Evolutionary conservation across 2,329 filamentous ascomycete genomes (phyloP), one percentile per base, ranked within the genome.

Genomic region (Ambrosiella cleistominuta): DNA sequence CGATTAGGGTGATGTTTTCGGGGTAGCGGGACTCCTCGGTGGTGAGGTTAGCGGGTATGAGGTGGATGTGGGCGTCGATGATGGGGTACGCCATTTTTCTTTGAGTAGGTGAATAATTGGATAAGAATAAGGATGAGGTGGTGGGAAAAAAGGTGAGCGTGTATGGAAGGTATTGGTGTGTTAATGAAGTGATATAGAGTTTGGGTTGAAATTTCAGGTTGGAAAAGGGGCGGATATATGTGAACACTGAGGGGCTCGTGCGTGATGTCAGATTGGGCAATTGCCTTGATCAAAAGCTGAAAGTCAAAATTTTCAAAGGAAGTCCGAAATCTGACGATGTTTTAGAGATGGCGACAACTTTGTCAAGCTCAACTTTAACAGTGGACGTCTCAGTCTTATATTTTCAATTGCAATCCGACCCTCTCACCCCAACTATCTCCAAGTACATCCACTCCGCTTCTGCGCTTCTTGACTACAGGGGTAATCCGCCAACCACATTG

Each of bases 21-120:
- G 52, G 52, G 19, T 54, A 54, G 37, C 52, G 52, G 15, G 37
- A 42, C 52, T 74, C 71, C 4, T 79, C 71, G 2, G 69, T 76
- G 71, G 80, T 79, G 89, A 88, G 95, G 60, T 79, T 72, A 51
- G 74, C 70, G 50, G 88, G 86, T 74, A 82, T 95, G 66, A 96
- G 81, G 72, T 96, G 90, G 70, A 96, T 85, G 74, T 96, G 91
- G 44, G 88, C 85, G 74, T 96, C 90, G 69, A 96, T 81, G 66
- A 95, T 83, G 65, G 75, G 79, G 64, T 73, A 66, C 59, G 71
- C 64, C 69, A 70, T 70, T 56, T 40, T 50, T 11, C 9, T 51
- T 8, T 11, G 27, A n/a, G 47, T 51, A 11, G 47, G 13, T 27
- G 5, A 51, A 15, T 49, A 4, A 19, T 51, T n/a, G 27, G 27